These are phyloP conservation scores for Encephalitozoon cuniculi DNA, from an alignment of 371 early-diverging fungal genomes.

Conservation along the genomic window DNA sequence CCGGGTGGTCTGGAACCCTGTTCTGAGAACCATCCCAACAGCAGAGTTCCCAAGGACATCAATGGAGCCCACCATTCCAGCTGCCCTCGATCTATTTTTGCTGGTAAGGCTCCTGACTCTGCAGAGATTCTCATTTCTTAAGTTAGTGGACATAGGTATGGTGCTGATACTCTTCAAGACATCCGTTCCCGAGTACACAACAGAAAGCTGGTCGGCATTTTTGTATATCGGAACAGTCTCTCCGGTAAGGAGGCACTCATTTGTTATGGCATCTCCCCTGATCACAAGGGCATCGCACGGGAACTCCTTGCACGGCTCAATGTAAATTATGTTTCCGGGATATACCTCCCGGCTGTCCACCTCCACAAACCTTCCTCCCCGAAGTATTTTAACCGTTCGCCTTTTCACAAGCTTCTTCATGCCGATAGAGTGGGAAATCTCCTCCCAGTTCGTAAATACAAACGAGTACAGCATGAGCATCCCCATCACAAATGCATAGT, in stretches of 20 bases:
- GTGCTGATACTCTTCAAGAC: conserved; percentile 37
- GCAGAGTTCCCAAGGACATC: conserved; percentile 62
- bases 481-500: conserved; percentile 51
- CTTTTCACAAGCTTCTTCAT: conserved; percentile 15
- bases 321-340: conserved; percentile 52
- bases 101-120: conserved; percentile 20
- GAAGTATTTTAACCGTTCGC: conserved; percentile 30
- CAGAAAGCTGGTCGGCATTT: conserved; percentile 32
- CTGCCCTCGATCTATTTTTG: conserved; percentile 63
- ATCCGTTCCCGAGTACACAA: conserved; percentile 46
- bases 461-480: conserved; percentile 40
- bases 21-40: conserved; percentile 74
- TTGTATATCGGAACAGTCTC: conserved; percentile 81
- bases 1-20: conserved; percentile 90
- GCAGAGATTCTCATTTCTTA: conserved; percentile 9
- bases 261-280: conserved; percentile 87
- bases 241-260: conserved; percentile 97
- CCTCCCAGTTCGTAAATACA: conserved; percentile 28
- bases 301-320: conserved; percentile 59
- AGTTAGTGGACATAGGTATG: background rate
- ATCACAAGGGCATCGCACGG: conserved; percentile 87
- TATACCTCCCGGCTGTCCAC: conserved; percentile 39
- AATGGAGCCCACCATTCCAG: conserved; percentile 66
- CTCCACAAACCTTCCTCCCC: conserved; percentile 21
- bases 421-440: conserved; percentile 30